Conservation (phyloP, 208 protist genomes). For the Crithidia thermophila region DNA sequence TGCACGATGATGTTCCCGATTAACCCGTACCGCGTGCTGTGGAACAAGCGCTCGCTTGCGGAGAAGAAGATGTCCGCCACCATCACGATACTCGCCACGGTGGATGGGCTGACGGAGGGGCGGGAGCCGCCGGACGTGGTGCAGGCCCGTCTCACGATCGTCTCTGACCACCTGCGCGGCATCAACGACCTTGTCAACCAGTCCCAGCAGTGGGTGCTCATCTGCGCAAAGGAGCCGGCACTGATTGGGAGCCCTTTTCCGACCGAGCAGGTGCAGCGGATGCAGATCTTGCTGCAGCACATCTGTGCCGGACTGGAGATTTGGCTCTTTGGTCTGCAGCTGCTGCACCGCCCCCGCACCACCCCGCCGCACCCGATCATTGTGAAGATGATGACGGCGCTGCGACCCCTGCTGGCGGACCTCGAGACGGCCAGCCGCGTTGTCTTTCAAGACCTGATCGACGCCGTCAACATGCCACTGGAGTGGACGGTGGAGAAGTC, state of each 20-base stretch:
- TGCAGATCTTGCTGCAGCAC: slow-evolving; percentile 44
- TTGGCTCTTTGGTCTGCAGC: slow-evolving; percentile 46
- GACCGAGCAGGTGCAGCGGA: slow-evolving; percentile 27
- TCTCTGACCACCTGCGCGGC: slow-evolving; percentile 3
- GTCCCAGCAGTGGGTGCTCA: slow-evolving; percentile 26
- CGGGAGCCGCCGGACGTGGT: slow-evolving; percentile 19
- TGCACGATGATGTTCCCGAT: slow-evolving; percentile 62
- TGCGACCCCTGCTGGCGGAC: slow-evolving; percentile 31
- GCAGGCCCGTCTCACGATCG: slow-evolving; percentile 25
- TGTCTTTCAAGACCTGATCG: slow-evolving; percentile 69
- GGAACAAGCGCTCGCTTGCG: slow-evolving; percentile 42
- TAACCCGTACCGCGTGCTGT: slow-evolving; percentile 59
- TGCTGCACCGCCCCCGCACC: slow-evolving; percentile 43
- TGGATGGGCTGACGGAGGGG: slow-evolving; percentile 17
- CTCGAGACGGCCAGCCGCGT: slow-evolving; percentile 37
- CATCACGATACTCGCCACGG: slow-evolving; percentile 41
- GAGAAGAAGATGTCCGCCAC: slow-evolving; percentile 45
- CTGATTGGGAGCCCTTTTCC: slow-evolving; percentile 51
- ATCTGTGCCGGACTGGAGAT: slow-evolving; percentile 47
- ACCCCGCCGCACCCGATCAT: slow-evolving; percentile 34
- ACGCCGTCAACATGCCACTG: slow-evolving; percentile 38
- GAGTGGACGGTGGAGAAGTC: slow-evolving; percentile 38
- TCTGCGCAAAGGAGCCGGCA: slow-evolving; percentile 47
- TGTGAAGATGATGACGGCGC: slow-evolving; percentile 28
- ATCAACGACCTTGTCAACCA: slow-evolving; percentile 25